A percentile compares a stretch with the other conserved stretches of the same genome.
These are phyloP conservation scores for Leptographium radiaticola DNA, from an alignment of 2,329 filamentous ascomycete genomes.

Conservation along the genomic window DNA sequence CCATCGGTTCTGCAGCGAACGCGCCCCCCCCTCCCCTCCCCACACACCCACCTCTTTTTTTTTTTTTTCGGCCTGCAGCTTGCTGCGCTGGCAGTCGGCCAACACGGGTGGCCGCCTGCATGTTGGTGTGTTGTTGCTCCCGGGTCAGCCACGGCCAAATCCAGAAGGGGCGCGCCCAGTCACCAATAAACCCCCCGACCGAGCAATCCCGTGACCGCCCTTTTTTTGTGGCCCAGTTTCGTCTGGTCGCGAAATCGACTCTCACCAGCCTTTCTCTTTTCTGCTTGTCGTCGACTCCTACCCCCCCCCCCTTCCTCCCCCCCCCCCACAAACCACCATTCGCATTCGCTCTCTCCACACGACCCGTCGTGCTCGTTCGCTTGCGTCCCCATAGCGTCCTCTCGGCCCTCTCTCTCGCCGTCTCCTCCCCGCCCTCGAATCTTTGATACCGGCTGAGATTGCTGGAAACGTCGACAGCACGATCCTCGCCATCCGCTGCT, in stretches of 20 bases:
- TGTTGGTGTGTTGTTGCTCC: background rate
- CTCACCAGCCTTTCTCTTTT: slow-evolving; percentile 4
- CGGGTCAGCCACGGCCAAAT: background rate
- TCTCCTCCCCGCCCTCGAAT: too few species aligned
- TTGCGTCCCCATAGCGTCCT: too few species aligned
- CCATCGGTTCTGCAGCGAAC: too few species aligned
- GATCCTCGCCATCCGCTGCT: too few species aligned
- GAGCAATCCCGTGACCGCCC: slow-evolving; percentile 4
- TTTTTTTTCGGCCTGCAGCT: background rate
- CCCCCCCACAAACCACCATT: background rate
- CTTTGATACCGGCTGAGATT: too few species aligned
- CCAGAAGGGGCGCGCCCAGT: background rate
- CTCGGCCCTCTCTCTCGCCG: too few species aligned
- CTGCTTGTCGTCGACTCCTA: background rate
- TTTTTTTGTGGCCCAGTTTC: slow-evolving; percentile 1
- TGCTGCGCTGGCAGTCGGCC: background rate
- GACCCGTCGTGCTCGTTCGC: too few species aligned
- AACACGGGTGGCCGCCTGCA: background rate
- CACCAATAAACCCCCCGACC: background rate
- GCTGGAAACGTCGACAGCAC: too few species aligned
- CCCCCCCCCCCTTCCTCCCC: background rate
- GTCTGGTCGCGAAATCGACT: background rate
- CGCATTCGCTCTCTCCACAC: too few species aligned
- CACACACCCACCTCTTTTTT: background rate
- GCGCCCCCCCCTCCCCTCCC: background rate